Evolutionary conservation across 805 yeast genomes (phyloP).

Genomic region (Lachancea meyersii): DNA sequence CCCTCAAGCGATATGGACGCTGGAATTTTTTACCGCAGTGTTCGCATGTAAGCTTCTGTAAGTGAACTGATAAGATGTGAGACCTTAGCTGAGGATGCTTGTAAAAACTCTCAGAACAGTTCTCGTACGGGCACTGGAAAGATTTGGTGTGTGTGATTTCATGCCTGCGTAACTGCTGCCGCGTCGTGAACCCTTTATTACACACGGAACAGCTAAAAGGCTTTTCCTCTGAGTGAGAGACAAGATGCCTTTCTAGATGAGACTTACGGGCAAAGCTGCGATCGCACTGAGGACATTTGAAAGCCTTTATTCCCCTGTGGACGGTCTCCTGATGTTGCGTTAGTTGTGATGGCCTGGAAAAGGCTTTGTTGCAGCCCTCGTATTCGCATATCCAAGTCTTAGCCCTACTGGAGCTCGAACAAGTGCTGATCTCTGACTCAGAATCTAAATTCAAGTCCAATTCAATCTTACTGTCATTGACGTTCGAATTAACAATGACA

Average conservation of each 20-base stretch:
- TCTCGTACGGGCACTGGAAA: slow-evolving; percentile 52
- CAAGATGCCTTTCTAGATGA: slow-evolving; percentile 69
- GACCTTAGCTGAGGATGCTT: slow-evolving; percentile 71
- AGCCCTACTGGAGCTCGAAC: slow-evolving; percentile 32
- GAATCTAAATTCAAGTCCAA: slow-evolving; percentile 1
- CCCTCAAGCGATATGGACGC: slow-evolving; percentile 57
- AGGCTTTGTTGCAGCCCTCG: slow-evolving; percentile 67
- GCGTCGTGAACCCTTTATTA: slow-evolving; percentile 72
- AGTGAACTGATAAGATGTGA: slow-evolving; percentile 62
- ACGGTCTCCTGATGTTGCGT: slow-evolving; percentile 68
- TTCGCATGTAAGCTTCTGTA: slow-evolving; percentile 46
- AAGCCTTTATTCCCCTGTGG: slow-evolving; percentile 78
- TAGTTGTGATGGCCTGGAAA: slow-evolving; percentile 72
- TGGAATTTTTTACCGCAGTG: slow-evolving; percentile 60
- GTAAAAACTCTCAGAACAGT: slow-evolving; percentile 62
- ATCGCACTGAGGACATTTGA: slow-evolving; percentile 57
- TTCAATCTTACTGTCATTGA: neutral
- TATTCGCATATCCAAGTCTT: slow-evolving; percentile 60
- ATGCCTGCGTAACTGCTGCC: slow-evolving; percentile 79
- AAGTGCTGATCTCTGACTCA: slow-evolving; percentile 9
- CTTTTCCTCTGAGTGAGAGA: slow-evolving; percentile 59
- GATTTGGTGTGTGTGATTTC: slow-evolving; percentile 72
- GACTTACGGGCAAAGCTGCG: slow-evolving; percentile 65
- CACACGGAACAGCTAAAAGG: slow-evolving; percentile 72
- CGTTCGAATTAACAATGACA: neutral